phyloP scores from a whole-genome alignment of 768 basidiomycete genomes.

The Candolleomyces efflorescens region DNA sequence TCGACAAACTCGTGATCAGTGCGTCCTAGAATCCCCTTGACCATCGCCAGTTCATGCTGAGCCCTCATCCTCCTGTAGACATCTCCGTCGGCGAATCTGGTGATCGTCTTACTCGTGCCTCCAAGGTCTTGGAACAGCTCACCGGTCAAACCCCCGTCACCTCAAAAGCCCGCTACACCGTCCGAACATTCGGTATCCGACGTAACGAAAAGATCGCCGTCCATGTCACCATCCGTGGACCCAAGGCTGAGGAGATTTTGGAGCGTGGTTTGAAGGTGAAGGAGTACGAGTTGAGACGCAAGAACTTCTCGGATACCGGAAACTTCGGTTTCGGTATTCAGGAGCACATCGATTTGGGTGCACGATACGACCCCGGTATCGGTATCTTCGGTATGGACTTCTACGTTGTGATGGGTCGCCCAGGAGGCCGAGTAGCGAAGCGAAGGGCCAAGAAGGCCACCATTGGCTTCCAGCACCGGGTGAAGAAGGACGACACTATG shows the following conservation, averaged over 20 bases:
- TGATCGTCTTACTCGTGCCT: constrained; percentile 97
- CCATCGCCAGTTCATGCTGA: constrained; percentile 9
- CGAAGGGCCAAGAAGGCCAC: constrained; percentile 86
- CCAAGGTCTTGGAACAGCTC: constrained; percentile 98
- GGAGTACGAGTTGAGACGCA: constrained; percentile 97
- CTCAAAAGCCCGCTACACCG: constrained; percentile 99
- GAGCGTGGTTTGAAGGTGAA: constrained; percentile 99
- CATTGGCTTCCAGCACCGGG: constrained; percentile 83
- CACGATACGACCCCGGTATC: constrained; percentile 96
- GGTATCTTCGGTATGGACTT: constrained; percentile 99
- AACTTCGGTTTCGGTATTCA: constrained; percentile 99
- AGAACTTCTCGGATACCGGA: constrained; percentile 97
- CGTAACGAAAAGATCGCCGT: constrained; percentile 99
- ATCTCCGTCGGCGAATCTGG: constrained; percentile 99
- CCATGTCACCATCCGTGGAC: constrained; percentile 97
- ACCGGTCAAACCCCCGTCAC: constrained; percentile 99
- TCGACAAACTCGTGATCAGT: constrained; percentile 99
- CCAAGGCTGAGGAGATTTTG: constrained; percentile 99
- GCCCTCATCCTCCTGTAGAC: constrained; percentile 50
- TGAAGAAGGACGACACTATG: constrained; percentile 96
- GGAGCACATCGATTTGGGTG: constrained; percentile 99
- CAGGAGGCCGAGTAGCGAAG: constrained; percentile 86
- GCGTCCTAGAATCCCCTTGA: constrained; percentile 34
- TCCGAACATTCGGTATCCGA: constrained; percentile 98
- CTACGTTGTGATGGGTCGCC: constrained; percentile 95